Conservation (phyloP, 345 rosid genomes). For the Eucalyptus albens region DNA sequence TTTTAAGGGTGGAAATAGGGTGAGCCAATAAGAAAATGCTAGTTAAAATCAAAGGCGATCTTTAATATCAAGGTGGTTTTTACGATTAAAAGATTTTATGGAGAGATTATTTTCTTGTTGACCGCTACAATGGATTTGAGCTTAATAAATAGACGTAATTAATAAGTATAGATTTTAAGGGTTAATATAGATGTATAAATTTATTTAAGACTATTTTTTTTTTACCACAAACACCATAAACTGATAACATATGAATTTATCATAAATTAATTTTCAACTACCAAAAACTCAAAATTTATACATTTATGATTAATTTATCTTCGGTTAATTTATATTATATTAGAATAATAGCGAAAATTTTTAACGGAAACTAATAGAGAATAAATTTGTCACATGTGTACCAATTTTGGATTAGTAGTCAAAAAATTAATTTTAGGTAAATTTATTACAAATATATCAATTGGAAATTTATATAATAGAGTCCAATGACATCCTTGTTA, state of each 20-base stretch:
- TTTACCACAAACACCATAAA: rapidly evolving
- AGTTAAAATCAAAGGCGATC: neutral
- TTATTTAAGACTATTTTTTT: too few species aligned
- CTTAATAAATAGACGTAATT: neutral
- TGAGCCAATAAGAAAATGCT: neutral
- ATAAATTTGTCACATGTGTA: too few species aligned
- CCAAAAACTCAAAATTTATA: rapidly evolving
- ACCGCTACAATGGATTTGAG: neutral
- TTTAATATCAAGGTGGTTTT: neutral
- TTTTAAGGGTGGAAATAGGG: neutral
- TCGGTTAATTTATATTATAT: rapidly evolving
- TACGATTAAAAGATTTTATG: neutral
- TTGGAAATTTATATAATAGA: neutral
- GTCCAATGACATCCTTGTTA: neutral
- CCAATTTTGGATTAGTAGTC: too few species aligned
- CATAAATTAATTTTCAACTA: neutral
- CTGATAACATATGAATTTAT: rapidly evolving
- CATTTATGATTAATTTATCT: rapidly evolving
- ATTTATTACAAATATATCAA: neutral
- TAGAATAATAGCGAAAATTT: too few species aligned
- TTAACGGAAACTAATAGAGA: too few species aligned
- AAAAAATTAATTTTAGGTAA: too few species aligned
- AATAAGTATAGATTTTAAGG: rapidly evolving
- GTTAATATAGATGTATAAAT: neutral
- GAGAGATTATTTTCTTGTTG: neutral